Base-by-base conservation (phyloP, 768 basidiomycete genomes). In the Leccinum ochraceum region DNA sequence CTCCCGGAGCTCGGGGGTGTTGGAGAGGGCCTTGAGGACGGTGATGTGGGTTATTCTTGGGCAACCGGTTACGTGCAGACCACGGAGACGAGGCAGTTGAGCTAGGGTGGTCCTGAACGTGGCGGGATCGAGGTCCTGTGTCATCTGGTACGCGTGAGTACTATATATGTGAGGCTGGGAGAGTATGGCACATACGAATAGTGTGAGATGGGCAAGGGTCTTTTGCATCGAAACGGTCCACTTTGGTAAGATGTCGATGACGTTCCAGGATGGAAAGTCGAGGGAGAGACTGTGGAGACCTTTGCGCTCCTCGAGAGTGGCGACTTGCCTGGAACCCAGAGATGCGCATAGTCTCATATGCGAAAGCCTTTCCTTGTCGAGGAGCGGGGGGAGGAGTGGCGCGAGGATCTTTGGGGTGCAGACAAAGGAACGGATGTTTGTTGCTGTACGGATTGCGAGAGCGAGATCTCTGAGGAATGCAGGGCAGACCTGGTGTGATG, bases 1-100 rank as follows among this genome's bases (percentile, higher is more conserved):
- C 58, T 79, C 85, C 63, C 84, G 82, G 11, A 92, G 77, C 6
- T 75, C 67, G 0, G 88, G 88, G 0, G 83, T 84, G 53, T 83
- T 75, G 0, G 68, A 62, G 6, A 69, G 60, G 11, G 81, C 71
- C 16, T 73, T 74, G 34, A 91, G 75, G 7, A 89, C 73, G 36
- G 71, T 65, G 9, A 69, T 57, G 63, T 90, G 86, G 49, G 84
- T 79, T 36, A 88, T 69, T 60, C 83, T 83, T 6, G 80, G 71
- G 69, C 90, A 91, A 4, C 77, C 79, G 30, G 89, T 68, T 28
- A 91, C 70, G 69, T 90, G 87, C 3, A 92, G 76, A 6, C 81
- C 83, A 9, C 74, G 72, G 10, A 92, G 78, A 28, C 75, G 72
- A 0, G 88, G 83, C 0, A 90, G 76, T 7, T 83, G 76, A 16